These are phyloP conservation scores for Yarrowia alimentaria DNA, from an alignment of 805 yeast species.

Conservation along the genomic window DNA sequence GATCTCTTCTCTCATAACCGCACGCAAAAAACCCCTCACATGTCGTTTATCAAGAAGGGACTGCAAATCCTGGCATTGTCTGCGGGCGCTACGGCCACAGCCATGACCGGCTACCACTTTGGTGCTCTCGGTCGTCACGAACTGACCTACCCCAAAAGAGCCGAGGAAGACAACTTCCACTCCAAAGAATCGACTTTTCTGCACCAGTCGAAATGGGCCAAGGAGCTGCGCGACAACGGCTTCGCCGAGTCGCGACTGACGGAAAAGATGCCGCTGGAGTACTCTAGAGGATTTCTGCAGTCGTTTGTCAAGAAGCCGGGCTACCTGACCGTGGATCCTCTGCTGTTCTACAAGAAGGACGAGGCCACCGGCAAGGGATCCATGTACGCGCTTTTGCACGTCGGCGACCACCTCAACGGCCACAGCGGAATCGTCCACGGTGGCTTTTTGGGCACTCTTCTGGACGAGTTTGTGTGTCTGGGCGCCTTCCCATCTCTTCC, in stretches of 20 bases:
- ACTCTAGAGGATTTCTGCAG: conserved; percentile 51
- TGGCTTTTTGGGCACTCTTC: conserved; percentile 71
- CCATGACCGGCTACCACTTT: conserved; percentile 15
- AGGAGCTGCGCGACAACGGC: conserved; percentile 33
- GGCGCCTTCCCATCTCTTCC: conserved; percentile 81
- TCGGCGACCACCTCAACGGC: conserved; percentile 61
- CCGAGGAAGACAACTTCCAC: conserved; percentile 12
- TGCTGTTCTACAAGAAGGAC: conserved; percentile 52
- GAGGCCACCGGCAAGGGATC: conserved; percentile 44
- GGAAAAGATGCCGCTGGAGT: conserved; percentile 35
- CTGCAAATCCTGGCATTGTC: conserved; percentile 14
- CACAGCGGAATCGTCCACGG: conserved; percentile 53
- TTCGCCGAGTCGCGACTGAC: conserved; percentile 36
- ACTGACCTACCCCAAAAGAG: conserved; percentile 8
- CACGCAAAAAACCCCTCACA: background rate
- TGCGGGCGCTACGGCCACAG: background rate
- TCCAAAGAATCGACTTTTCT: conserved; percentile 29
- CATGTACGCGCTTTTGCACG: conserved; percentile 62
- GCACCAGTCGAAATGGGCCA: conserved; percentile 33
- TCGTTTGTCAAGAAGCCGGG: conserved; percentile 59
- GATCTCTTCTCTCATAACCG: too few species aligned
- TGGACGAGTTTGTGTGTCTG: conserved; percentile 70
- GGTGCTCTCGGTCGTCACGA: conserved; percentile 20
- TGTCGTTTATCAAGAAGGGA: background rate
- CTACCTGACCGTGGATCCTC: conserved; percentile 72